phyloP scores from a whole-genome alignment of 257 asterid species.

The Gentiana straminea region DNA sequence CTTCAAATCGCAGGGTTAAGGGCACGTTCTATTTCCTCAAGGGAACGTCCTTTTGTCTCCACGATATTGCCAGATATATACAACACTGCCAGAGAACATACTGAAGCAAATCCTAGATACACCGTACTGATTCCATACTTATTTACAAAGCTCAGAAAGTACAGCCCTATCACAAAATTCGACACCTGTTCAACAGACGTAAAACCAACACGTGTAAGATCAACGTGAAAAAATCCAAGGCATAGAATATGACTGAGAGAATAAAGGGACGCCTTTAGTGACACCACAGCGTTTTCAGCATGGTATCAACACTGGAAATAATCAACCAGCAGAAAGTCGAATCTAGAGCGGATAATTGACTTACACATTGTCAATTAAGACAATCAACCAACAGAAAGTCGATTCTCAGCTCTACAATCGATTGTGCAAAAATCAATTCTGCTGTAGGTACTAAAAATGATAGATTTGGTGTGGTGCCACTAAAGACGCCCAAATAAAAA shows the following conservation, averaged over 20 bases:
- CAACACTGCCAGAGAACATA: constrained; percentile 62
- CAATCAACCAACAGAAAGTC: too few relatives aligned
- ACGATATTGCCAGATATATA: constrained; percentile 71
- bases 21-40: constrained; percentile 86
- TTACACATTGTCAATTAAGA: too few relatives aligned
- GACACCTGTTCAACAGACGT: constrained; percentile 44
- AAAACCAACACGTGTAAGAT: neutral
- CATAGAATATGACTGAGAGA: neutral
- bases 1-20: constrained; percentile 44
- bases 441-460: too few relatives aligned
- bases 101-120: constrained; percentile 79
- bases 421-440: too few relatives aligned
- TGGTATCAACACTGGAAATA: too few relatives aligned
- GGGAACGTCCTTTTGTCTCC: constrained; percentile 87
- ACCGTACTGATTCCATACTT: constrained; percentile 82
- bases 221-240: neutral
- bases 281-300: neutral
- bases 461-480: too few relatives aligned
- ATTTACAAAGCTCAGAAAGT: constrained; percentile 75
- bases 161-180: constrained; percentile 81
- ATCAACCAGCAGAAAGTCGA: too few relatives aligned
- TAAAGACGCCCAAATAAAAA: too few relatives aligned
- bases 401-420: too few relatives aligned
- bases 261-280: neutral
- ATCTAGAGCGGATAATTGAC: too few relatives aligned